phyloP scores from a whole-genome alignment of 2,329 filamentous ascomycete genomes.

The Diaporthe citriasiana region DNA sequence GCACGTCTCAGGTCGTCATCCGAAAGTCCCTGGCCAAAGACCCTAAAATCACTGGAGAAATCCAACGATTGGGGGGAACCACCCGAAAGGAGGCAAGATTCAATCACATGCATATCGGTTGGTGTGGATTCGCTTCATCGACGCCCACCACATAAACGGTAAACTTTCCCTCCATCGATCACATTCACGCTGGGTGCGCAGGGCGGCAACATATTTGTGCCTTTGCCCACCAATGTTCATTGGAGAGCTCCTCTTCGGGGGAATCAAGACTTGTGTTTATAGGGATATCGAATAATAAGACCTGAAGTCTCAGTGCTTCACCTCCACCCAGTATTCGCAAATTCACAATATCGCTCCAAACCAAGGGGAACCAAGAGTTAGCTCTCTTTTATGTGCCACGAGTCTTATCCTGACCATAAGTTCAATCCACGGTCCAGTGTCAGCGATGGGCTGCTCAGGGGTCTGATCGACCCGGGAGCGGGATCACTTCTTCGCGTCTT shows the following conservation, averaged over 20 bases:
- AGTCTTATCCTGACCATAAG: neutral
- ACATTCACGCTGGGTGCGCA: neutral
- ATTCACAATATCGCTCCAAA: neutral
- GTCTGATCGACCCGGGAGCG: neutral
- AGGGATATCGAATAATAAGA: conserved; percentile 24
- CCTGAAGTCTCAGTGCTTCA: conserved; percentile 13
- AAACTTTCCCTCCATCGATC: neutral
- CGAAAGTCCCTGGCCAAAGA: neutral
- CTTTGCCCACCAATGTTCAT: neutral
- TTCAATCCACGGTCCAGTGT: neutral
- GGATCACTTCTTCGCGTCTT: conserved; percentile 53
- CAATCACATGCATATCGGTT: neutral
- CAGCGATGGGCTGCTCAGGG: conserved; percentile 12
- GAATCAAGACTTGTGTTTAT: conserved; percentile 29
- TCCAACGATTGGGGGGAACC: neutral
- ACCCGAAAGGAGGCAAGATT: no score
- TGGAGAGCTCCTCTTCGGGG: neutral
- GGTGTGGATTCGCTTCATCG: neutral
- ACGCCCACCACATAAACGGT: neutral
- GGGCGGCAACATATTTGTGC: neutral
- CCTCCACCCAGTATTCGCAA: neutral
- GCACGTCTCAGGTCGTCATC: neutral
- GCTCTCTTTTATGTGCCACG: neutral
- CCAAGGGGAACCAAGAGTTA: neutral
- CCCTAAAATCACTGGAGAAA: neutral